These are phyloP conservation scores for Leucocoprinus leucothites DNA, from an alignment of 768 basidiomycete genomes.

Conservation along the genomic window DNA sequence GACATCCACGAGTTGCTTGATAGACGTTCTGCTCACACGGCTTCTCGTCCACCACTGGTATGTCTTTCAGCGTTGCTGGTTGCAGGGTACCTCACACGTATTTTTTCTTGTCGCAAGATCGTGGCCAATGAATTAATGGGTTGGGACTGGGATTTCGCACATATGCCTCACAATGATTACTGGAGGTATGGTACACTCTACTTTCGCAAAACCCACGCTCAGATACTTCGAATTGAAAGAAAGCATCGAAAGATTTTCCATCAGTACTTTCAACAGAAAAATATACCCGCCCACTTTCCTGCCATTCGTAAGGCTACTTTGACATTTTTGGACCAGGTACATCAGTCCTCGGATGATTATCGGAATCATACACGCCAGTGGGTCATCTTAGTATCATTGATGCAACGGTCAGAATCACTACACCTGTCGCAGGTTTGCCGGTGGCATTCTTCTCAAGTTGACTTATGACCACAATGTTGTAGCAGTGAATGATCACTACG, in stretches of 20 bases:
- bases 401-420: neutral
- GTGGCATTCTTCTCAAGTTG: conserved; percentile 33
- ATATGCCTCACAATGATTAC: conserved; percentile 26
- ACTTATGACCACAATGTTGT: conserved; percentile 38
- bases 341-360: conserved; percentile 26
- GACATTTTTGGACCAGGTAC: conserved; percentile 23
- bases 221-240: conserved; percentile 17
- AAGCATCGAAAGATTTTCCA: conserved; percentile 31
- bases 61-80: too few species aligned
- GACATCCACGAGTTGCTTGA: conserved; percentile 41
- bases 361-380: conserved; percentile 26
- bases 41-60: conserved; percentile 37
- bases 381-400: conserved; percentile 7
- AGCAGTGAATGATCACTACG: conserved; percentile 32
- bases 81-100: too few species aligned
- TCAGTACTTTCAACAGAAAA: conserved; percentile 33
- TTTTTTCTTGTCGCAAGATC: conserved; percentile 13
- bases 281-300: conserved; percentile 23
- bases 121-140: conserved; percentile 26
- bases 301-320: conserved; percentile 21
- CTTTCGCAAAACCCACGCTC: too few species aligned
- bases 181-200: conserved; percentile 20
- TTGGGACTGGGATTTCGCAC: conserved; percentile 31
- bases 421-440: conserved; percentile 22
- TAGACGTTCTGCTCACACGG: conserved; percentile 40